Conservation (phyloP, 2,329 filamentous ascomycete species). For the Hymenoscyphus linearis region DNA sequence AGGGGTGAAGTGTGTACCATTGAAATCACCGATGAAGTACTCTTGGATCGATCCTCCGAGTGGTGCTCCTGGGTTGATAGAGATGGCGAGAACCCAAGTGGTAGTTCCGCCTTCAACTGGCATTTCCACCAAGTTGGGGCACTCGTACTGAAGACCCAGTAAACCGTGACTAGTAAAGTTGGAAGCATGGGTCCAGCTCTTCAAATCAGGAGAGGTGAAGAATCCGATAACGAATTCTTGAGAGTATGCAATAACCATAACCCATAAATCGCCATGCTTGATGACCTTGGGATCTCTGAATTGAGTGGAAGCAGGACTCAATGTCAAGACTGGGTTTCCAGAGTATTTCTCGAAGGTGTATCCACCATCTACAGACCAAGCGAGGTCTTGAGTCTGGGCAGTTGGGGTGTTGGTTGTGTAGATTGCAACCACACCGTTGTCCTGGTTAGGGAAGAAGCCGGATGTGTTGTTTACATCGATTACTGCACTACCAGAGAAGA, state of each 20-base stretch:
- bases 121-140: constrained; percentile 55
- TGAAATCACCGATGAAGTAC: constrained; percentile 56
- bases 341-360: constrained; percentile 56
- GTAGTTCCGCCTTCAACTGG: constrained; percentile 37
- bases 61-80: constrained; percentile 53
- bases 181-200: constrained; percentile 50
- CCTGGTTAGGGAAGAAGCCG: constrained; percentile 56
- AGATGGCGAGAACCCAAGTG: constrained; percentile 43
- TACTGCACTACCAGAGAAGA: constrained; percentile 52
- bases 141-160: constrained; percentile 41
- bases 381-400: constrained; percentile 51
- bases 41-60: constrained; percentile 49
- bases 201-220: constrained; percentile 55
- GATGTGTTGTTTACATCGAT: constrained; percentile 60
- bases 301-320: constrained; percentile 42
- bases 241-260: constrained; percentile 50
- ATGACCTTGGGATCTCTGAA: constrained; percentile 65
- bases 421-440: constrained; percentile 58
- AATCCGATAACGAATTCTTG: constrained; percentile 54
- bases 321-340: constrained; percentile 52
- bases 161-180: constrained; percentile 55
- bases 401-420: constrained; percentile 39
- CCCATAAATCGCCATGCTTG: constrained; percentile 52
- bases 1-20: constrained; percentile 55
- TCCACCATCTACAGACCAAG: constrained; percentile 57